Percentiles rank a stretch among this genome's conserved stretches.
Conservation (phyloP, 2,329 filamentous ascomycete genomes). For the Hymenoscyphus repandus region DNA sequence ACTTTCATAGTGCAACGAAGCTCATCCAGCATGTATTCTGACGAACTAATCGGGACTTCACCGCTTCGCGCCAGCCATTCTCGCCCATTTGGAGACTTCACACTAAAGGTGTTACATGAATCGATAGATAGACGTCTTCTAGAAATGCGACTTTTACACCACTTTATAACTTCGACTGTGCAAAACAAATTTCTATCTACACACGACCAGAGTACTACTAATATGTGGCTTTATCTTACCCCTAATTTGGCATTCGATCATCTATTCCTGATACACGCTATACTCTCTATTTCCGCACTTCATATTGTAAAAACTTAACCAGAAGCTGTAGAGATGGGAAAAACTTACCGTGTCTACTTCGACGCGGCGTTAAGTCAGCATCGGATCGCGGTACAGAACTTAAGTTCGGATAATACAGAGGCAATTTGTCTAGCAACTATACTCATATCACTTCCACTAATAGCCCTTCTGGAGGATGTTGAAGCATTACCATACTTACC, state of each 20-base stretch:
- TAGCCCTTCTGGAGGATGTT: constrained; percentile 4
- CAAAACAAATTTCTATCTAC: constrained; percentile 3
- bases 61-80: background rate
- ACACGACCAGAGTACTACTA: constrained; percentile 3
- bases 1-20: constrained; percentile 3
- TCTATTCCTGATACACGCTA: constrained; percentile 5
- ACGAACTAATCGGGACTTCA: background rate
- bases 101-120: background rate
- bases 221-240: constrained; percentile 6
- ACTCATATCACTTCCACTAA: constrained; percentile 4
- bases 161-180: constrained; percentile 6
- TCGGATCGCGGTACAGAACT: constrained; percentile 3
- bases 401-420: constrained; percentile 3
- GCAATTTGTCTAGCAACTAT: constrained; percentile 6
- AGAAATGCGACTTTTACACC: constrained; percentile 23
- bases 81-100: background rate
- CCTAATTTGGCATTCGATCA: constrained; percentile 6
- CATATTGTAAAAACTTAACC: constrained; percentile 8
- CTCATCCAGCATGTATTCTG: background rate
- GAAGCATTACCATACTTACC: constrained; percentile 7
- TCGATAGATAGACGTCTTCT: constrained; percentile 11
- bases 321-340: background rate
- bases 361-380: constrained; percentile 7
- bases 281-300: constrained; percentile 7
- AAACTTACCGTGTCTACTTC: constrained; percentile 9